phyloP scores from a whole-genome alignment of 2,329 filamentous ascomycete genomes.

The Penicillium sp. region DNA sequence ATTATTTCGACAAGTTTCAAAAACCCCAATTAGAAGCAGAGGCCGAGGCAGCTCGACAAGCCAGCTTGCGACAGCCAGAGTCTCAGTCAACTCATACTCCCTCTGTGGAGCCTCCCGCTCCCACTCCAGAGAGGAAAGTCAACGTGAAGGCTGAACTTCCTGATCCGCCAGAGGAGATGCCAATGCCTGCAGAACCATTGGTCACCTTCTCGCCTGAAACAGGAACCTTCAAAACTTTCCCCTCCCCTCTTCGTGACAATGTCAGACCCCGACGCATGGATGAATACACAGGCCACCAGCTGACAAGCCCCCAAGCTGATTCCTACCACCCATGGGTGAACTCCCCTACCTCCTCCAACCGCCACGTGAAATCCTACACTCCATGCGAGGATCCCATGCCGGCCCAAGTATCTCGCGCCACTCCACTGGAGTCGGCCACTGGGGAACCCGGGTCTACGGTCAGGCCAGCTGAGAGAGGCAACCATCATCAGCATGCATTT shows the following conservation, averaged over 20 bases:
- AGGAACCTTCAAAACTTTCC: slow-evolving; percentile 40
- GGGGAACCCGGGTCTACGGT: neutral
- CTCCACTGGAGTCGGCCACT: slow-evolving; percentile 1
- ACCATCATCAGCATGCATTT: slow-evolving; percentile 11
- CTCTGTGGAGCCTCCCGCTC: slow-evolving; percentile 14
- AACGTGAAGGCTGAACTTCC: slow-evolving; percentile 16
- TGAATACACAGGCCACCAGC: slow-evolving; percentile 12
- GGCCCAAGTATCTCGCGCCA: slow-evolving; percentile 2
- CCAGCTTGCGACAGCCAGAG: neutral
- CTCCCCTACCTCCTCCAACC: slow-evolving; percentile 5
- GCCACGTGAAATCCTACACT: slow-evolving; percentile 11
- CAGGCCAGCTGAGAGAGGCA: slow-evolving; percentile 6
- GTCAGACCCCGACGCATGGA: slow-evolving; percentile 20
- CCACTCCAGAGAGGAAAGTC: slow-evolving; percentile 4
- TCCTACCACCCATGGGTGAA: slow-evolving; percentile 6
- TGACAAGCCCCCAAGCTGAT: slow-evolving; percentile 4
- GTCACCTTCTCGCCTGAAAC: slow-evolving; percentile 42
- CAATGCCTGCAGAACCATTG: slow-evolving; percentile 29
- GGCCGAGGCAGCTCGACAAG: neutral
- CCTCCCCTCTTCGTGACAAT: slow-evolving; percentile 33
- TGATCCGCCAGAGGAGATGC: slow-evolving; percentile 20
- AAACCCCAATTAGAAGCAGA: slow-evolving; percentile 17
- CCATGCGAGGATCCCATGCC: slow-evolving; percentile 12
- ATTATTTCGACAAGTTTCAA: slow-evolving; percentile 25
- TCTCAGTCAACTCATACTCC: slow-evolving; percentile 16